Percentiles rank a stretch among this genome's conserved stretches.
Evolutionary conservation across 495 filamentous ascomycete species (phyloP).

Genomic region (Aspergillus wentii): DNA sequence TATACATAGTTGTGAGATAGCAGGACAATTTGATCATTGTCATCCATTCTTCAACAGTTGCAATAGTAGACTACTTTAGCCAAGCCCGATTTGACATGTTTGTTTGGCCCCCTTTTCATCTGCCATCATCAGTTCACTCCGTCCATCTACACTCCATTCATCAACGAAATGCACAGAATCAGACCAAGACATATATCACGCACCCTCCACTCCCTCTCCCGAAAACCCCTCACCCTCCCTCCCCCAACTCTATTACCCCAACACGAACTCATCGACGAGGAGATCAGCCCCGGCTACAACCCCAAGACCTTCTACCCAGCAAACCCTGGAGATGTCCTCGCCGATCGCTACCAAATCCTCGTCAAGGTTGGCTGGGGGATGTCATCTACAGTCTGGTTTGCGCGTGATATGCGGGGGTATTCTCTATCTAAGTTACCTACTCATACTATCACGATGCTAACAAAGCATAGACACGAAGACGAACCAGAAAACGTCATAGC

Average conservation of each 20-base stretch:
- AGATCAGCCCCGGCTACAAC: slow-evolving; percentile 17
- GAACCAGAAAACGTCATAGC: slow-evolving; percentile 16
- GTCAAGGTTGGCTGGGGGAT: neutral
- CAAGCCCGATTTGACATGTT: too few species aligned
- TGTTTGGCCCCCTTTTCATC: too few species aligned
- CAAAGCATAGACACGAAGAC: slow-evolving; percentile 10
- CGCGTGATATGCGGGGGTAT: slow-evolving; percentile 15
- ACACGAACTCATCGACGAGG: slow-evolving; percentile 17
- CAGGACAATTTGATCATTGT: too few species aligned
- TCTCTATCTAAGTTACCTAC: slow-evolving; percentile 1
- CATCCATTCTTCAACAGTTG: too few species aligned
- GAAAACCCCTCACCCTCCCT: neutral
- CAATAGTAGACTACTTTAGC: too few species aligned
- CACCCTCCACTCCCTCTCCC: too few species aligned
- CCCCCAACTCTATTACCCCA: neutral
- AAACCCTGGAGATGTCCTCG: slow-evolving; percentile 21
- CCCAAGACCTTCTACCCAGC: slow-evolving; percentile 27
- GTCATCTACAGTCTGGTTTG: neutral
- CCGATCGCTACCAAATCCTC: slow-evolving; percentile 2
- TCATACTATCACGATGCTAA: neutral
- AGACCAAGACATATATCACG: too few species aligned
- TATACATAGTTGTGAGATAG: slow-evolving; percentile 12
- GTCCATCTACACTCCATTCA: too few species aligned
- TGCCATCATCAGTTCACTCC: too few species aligned
- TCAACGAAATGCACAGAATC: too few species aligned